Evolutionary conservation across 345 rosid species (phyloP), one percentile per base, ranked within the genome.

Genomic region (Viola odorata): DNA sequence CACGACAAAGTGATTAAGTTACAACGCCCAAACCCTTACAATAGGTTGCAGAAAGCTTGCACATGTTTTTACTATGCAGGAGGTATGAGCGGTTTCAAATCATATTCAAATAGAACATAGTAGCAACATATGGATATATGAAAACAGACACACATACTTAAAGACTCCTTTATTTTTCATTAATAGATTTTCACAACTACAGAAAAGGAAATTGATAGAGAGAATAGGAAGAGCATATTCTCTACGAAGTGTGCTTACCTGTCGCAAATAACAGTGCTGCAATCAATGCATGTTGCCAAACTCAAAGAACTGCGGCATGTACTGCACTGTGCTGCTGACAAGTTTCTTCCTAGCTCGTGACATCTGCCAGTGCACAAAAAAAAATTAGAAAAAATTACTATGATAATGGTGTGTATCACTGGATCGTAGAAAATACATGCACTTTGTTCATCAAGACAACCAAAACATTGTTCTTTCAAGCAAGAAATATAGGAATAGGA

Each of bases 271-370:
- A 82, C 74, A 51, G 67, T 66, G 63, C 72, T 76, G 61, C 94
- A 84, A 44, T 81, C 75, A 55, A 87, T 81, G 75, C 94, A 87
- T 37, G 88, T 79, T 10, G 84, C 88, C 68, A 87, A 65, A 67
- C 80, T 70, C 60, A 76, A 60, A 55, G 82, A 73, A 73, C 81
- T 52, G 40, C 72, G 68, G 63, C 94, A 87, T n/a, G 45, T 58
- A 68, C 71, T 75, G 73, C 94, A 87, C 62, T 65, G 77, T 75
- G 89, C 76, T 41, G 49, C 51, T 40, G 80, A 77, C 53, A 65
- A 37, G 57, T 59, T 77, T 73, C 69, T 75, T 16, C 84, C 81
- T 41, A 87, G 76, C 55, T 78, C 80, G 55, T 79, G 74, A 71
- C 94, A 86, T 75, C 94, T 86, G 84, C 65, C 67, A 61, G 32